Evolutionary conservation across 768 basidiomycete genomes (phyloP).

Genomic region (Boletales sp.): DNA sequence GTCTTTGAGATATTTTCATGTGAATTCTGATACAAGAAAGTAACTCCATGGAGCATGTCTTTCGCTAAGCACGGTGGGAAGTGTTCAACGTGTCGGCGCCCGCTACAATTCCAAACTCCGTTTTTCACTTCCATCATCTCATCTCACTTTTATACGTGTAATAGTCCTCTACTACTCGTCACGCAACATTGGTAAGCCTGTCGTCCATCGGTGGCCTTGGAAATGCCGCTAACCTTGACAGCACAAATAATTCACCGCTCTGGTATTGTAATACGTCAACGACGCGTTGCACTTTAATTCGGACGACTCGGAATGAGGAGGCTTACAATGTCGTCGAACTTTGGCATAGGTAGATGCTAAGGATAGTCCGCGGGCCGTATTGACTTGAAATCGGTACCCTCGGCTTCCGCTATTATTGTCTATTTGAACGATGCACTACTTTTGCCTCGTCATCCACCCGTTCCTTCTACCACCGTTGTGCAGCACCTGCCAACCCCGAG

Average conservation of each 20-base stretch:
- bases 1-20: neutral
- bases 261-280: too few relatives aligned
- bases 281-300: too few relatives aligned
- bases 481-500: neutral
- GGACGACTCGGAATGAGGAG: too few relatives aligned
- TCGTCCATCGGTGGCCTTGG: too few relatives aligned
- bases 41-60: neutral
- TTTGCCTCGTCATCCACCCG: neutral
- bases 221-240: too few relatives aligned
- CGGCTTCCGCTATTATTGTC: constrained; percentile 9
- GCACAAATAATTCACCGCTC: neutral
- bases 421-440: neutral
- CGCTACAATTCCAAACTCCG: neutral
- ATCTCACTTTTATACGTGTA: neutral
- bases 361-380: neutral
- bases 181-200: too few relatives aligned
- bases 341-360: neutral
- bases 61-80: neutral
- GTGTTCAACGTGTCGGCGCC: neutral
- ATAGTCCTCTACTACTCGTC: neutral
- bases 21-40: neutral
- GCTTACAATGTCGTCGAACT: neutral
- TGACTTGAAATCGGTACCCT: neutral
- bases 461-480: neutral
- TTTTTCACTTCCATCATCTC: neutral